Percentiles rank a stretch among this genome's conserved stretches.
Evolutionary conservation across 2,329 filamentous ascomycete species (phyloP).

Genomic region (Aureobasidium sp.): DNA sequence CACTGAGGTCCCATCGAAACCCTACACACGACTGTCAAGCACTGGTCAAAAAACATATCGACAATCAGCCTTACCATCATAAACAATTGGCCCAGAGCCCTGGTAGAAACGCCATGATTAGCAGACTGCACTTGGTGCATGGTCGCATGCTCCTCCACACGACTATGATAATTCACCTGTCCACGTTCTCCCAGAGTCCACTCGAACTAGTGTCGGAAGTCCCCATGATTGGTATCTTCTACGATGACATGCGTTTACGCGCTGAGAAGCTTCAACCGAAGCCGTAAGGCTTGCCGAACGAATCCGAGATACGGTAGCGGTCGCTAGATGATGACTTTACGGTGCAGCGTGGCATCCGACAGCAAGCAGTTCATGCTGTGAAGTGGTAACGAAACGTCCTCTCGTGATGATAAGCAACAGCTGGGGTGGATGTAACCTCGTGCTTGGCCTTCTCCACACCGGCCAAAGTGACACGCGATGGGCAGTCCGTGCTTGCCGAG

Average conservation of each 20-base stretch:
- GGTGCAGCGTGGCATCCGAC: conserved; percentile 1
- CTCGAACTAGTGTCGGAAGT: conserved; percentile 26
- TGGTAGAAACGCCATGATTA: conserved; percentile 29
- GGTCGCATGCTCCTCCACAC: not conserved
- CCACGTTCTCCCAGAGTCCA: conserved; percentile 61
- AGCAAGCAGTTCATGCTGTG: not conserved
- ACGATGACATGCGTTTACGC: conserved; percentile 7
- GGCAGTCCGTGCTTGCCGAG: not conserved
- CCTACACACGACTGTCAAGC: conserved; percentile 47
- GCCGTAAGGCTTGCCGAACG: not conserved
- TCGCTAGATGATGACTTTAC: not conserved
- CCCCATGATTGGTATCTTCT: conserved; percentile 11
- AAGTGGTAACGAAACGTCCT: conserved; percentile 7
- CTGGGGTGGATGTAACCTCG: conserved; percentile 1
- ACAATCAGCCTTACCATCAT: conserved; percentile 21
- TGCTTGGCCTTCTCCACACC: not conserved
- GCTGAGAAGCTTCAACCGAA: not conserved
- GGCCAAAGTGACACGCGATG: not conserved
- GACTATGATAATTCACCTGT: conserved; percentile 48
- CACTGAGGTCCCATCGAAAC: conserved; percentile 75
- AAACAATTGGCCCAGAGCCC: conserved; percentile 37
- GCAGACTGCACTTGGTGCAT: conserved; percentile 17
- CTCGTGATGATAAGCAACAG: conserved; percentile 9
- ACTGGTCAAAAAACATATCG: conserved; percentile 32
- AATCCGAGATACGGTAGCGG: not conserved